These are phyloP conservation scores for Knoxdaviesia capensis DNA, from an alignment of 2,329 filamentous ascomycete species.

Conservation along the genomic window DNA sequence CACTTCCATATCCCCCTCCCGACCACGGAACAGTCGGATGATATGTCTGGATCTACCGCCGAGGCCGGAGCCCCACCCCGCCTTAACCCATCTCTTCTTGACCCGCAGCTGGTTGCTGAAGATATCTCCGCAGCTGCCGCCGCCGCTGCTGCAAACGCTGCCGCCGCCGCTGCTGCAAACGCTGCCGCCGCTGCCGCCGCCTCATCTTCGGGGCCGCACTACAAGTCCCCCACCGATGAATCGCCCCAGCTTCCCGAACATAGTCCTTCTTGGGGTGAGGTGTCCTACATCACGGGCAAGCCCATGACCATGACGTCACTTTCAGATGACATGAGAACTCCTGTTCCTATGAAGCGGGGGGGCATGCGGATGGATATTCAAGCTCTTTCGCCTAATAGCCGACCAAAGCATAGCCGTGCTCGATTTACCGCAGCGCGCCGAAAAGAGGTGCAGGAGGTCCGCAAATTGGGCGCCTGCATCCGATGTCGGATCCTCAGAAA, in stretches of 20 bases:
- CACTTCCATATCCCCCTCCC: neutral
- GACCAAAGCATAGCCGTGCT: slow-evolving; percentile 31
- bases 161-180: slow-evolving; percentile 8
- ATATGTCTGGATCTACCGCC: slow-evolving; percentile 16
- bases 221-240: slow-evolving; percentile 14
- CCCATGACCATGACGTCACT: neutral
- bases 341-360: slow-evolving; percentile 18
- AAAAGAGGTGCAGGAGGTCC: slow-evolving; percentile 44
- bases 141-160: slow-evolving; percentile 9
- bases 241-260: too few relatives aligned
- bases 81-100: slow-evolving; percentile 31
- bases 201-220: slow-evolving; percentile 5
- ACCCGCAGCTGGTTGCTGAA: slow-evolving; percentile 22
- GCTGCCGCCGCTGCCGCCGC: slow-evolving; percentile 8
- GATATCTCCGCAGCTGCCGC: slow-evolving; percentile 11
- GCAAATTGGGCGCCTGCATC: slow-evolving; percentile 45
- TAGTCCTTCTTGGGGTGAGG: slow-evolving; percentile 22
- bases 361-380: slow-evolving; percentile 33
- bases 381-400: slow-evolving; percentile 21
- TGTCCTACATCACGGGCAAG: slow-evolving; percentile 24
- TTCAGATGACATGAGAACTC: slow-evolving; percentile 7
- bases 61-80: slow-evolving; percentile 31
- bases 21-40: neutral
- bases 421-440: slow-evolving; percentile 36
- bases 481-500: slow-evolving; percentile 45